These are phyloP conservation scores for Didymella pinodella DNA, from an alignment of 2,329 filamentous ascomycete genomes.

Conservation along the genomic window DNA sequence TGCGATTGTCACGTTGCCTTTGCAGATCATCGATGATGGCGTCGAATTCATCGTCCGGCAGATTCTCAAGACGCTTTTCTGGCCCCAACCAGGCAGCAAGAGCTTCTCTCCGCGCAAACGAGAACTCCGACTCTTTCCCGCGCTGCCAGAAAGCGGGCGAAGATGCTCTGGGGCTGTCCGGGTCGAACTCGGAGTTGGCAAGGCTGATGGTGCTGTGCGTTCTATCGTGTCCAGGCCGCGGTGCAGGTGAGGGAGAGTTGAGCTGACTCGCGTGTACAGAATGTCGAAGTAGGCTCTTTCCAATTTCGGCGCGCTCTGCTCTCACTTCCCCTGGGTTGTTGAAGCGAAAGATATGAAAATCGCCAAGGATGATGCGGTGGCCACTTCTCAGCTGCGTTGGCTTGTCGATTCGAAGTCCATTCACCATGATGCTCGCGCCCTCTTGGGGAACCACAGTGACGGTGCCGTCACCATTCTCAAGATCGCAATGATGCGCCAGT, in stretches of 20 bases:
- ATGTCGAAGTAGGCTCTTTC: conserved; percentile 80
- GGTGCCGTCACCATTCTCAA: conserved; percentile 90
- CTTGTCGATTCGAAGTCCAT: conserved; percentile 87
- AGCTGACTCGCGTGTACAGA: conserved; percentile 73
- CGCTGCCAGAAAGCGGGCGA: conserved; percentile 75
- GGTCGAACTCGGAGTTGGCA: conserved; percentile 77
- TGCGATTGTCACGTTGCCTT: conserved; percentile 82
- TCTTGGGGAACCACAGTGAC: conserved; percentile 91
- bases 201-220: conserved; percentile 71
- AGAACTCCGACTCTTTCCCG: conserved; percentile 90
- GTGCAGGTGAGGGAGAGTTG: conserved; percentile 69
- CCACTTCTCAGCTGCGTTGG: conserved; percentile 87
- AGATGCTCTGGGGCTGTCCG: conserved; percentile 74
- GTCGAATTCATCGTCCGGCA: conserved; percentile 95
- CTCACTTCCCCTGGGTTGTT: conserved; percentile 97
- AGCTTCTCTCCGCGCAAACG: conserved; percentile 90
- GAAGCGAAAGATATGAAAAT: conserved; percentile 99
- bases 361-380: conserved; percentile 92
- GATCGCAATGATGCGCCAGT: conserved; percentile 87
- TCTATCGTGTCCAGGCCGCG: conserved; percentile 75
- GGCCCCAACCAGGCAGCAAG: conserved; percentile 86
- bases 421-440: conserved; percentile 98
- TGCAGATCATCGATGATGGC: conserved; percentile 94
- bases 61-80: conserved; percentile 87
- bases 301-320: conserved; percentile 85